Base-by-base conservation (phyloP, 352 stramenopile genomes). In the Globisporangium solare region DNA sequence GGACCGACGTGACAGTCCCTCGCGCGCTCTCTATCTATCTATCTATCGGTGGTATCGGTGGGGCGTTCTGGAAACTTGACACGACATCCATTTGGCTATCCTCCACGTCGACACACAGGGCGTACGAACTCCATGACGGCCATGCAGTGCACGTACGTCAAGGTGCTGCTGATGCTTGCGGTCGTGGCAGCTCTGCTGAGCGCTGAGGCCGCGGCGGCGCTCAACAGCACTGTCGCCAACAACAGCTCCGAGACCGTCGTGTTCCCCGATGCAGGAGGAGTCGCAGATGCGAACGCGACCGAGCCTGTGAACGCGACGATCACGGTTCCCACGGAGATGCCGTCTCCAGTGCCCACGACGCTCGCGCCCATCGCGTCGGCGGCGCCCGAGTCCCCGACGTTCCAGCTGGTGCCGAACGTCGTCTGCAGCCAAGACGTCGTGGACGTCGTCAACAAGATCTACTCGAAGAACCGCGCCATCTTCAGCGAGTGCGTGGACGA, bases 401-500 rank as follows among this genome's bases (percentile, higher is more conserved):
- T 87, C 51, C 63, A 70, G 39, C 60, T 60, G 31, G 71, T 83
- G 14, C 47, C 60, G 40, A 80, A 73, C 47, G 45, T 54, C n/a
- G 54, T 70, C 18, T 87, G 76, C 55, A 70, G 60, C 35, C 31
- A 79, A 20, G 40, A 53, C 1, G 69, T 81, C 3, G 69, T 77
- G 22, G 60, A 83, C 43, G 74, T 68, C 15, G 61, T 81, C 27
- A 71, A 78, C 61, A 63, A 56, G 21, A 73, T 88, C 51, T 88
- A 88, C 63, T 60, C 63, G 21, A 79, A 82, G 61, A 83, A 79
- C 66, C 71, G 68, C 11, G 68, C 60, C 21, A 73, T 83, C 12
- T 85, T 85, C 47, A 70, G 83, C 50, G 50, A 81, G 55, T 88
- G 78, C 51, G 74, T 86, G 13, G 49, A 49, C 6, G 73, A 77